Base-by-base conservation (phyloP, 352 stramenopile species). In the Phytophthora kernoviae region DNA sequence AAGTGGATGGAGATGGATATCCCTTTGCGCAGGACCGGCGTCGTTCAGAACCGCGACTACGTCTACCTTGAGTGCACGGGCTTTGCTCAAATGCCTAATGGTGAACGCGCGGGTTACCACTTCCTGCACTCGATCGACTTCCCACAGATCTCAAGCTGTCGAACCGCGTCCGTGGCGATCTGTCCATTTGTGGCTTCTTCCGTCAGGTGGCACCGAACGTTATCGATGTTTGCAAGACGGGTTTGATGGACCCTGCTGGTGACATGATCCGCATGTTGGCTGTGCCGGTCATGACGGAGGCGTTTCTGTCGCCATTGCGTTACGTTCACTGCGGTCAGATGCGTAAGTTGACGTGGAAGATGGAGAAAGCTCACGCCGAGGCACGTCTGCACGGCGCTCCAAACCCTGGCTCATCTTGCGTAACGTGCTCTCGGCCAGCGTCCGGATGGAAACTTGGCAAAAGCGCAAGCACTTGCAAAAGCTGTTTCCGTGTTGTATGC, bases 121-220 rank as follows among this genome's bases (percentile, higher is more conserved):
- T 64, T 89, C 41, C 47, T 84, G 48, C 79, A 89, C 65, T 89
- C 79, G 48, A 65, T 89, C 43, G 61, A 84, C 30, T 72, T 88
- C 11, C 53, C 66, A 0, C 59, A 84, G 51, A 73, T 77, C 40
- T 65, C 55, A 10, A 70, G 47, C 63, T 86, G 0, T 55, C 62
- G 2, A 24, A 64, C 37, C 65, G 70, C 20, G 65, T 72, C 15
- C 76, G 79, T 2, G 76, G 61, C 1, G 65, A 75, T 40, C 50
- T 86, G 22, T 87, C 79, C 8, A 61, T 81, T 24, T 87, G 74
- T 49, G 70, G 60, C 8, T 67, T 88, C 54, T 84, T 75, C 59
- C 76, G 76, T 8, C 79, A 87, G 56, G 53, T 68, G 17, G 65
- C 32, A 5, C 55, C 75, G 14, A 75, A 84, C 21, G 62, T 69